Evolutionary conservation across 148 eudicot genomes (phyloP).

Genomic region (Camellia japonica): DNA sequence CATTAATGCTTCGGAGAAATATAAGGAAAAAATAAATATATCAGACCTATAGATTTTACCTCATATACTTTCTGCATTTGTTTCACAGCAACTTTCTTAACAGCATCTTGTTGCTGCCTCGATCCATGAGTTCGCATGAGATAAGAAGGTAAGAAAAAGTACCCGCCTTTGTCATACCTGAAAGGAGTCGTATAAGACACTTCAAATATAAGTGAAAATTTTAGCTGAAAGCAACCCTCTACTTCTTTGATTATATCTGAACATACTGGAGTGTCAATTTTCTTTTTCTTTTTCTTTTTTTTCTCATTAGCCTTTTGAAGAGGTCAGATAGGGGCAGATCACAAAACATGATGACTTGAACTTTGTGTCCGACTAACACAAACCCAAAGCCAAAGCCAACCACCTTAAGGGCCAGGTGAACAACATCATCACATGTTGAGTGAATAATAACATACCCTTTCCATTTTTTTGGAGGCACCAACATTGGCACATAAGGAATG

Average conservation of each 20-base stretch:
- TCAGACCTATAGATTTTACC: conserved; percentile 28
- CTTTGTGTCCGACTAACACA: conserved; percentile 5
- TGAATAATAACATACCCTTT: conserved; percentile 55
- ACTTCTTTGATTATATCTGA: neutral
- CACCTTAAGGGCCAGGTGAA: conserved; percentile 2
- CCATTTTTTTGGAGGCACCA: conserved; percentile 89
- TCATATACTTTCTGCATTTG: conserved; percentile 76
- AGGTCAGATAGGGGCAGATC: neutral
- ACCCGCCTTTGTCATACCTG: conserved; percentile 88
- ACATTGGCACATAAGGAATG: conserved; percentile 89
- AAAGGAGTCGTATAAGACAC: conserved; percentile 11
- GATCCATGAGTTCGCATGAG: conserved; percentile 93
- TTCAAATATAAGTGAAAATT: neutral
- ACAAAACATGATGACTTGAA: neutral
- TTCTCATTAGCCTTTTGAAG: neutral
- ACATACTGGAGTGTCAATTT: neutral
- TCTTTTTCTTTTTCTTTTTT: neutral
- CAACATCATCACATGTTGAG: neutral
- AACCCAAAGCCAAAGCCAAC: neutral
- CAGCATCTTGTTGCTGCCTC: conserved; percentile 62
- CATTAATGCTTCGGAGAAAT: neutral
- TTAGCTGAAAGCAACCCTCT: neutral
- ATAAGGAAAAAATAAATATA: neutral
- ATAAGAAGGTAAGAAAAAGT: conserved; percentile 79
- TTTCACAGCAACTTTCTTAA: conserved; percentile 46